Percentiles rank a stretch among this genome's conserved stretches.
Conservation (phyloP, 2,329 filamentous ascomycete genomes). For the Hawksworthiomyces lignivorus region DNA sequence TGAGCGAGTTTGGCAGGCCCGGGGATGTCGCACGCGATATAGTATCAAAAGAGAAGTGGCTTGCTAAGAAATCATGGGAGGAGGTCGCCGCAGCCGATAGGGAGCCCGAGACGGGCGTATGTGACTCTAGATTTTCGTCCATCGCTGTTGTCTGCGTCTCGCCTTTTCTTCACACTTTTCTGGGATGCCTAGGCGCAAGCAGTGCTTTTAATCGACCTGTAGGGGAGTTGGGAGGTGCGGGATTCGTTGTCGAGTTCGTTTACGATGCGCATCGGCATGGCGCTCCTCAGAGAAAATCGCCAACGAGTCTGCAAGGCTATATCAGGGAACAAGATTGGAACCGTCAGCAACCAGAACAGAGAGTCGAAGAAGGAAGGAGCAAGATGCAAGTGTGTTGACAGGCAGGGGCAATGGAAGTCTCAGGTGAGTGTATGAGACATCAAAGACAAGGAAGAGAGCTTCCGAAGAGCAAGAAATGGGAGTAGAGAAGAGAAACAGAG, state of each 20-base stretch:
- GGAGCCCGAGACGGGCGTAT: constrained; percentile 21
- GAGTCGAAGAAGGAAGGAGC: not conserved
- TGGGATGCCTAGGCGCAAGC: not conserved
- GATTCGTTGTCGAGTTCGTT: not conserved
- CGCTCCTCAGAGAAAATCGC: not conserved
- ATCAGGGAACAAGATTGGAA: not conserved
- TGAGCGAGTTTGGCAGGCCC: constrained; percentile 49
- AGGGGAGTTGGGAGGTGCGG: too few species aligned
- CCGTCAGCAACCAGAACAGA: too few species aligned
- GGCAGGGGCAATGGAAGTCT: too few species aligned
- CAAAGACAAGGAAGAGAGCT: not conserved
- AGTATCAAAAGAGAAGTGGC: constrained; percentile 48
- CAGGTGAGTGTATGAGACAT: too few species aligned
- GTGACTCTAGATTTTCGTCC: constrained; percentile 25
- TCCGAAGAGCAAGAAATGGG: not conserved
- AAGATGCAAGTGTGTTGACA: too few species aligned
- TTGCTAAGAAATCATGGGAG: constrained; percentile 30
- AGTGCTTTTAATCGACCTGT: too few species aligned
- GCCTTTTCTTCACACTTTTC: too few species aligned
- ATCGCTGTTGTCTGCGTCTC: constrained; percentile 17
- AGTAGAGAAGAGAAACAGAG: not conserved
- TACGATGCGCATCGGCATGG: constrained; percentile 6
- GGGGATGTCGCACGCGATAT: constrained; percentile 84
- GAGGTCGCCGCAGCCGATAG: constrained; percentile 29
- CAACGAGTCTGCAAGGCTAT: not conserved